Percentiles rank a stretch among this genome's conserved stretches.
These are phyloP conservation scores for Raddia distichophylla DNA, from an alignment of 176 grass and related monocot species.

Conservation along the genomic window DNA sequence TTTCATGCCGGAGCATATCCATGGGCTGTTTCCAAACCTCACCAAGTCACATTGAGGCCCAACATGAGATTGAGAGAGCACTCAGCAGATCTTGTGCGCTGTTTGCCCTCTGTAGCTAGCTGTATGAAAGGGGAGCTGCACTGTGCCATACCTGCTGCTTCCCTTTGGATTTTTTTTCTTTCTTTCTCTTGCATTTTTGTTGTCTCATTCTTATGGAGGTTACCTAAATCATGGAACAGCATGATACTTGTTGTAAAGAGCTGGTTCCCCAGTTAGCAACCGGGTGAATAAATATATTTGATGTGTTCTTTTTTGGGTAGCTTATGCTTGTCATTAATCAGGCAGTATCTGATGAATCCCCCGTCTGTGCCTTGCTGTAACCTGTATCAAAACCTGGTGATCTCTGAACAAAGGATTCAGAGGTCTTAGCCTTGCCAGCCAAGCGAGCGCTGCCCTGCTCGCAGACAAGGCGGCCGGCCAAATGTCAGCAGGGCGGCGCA, in stretches of 20 bases:
- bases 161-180: background rate
- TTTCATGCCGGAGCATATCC: conserved; percentile 88
- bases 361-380: background rate
- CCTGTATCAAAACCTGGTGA: background rate
- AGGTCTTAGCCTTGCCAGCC: background rate
- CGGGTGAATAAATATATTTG: background rate
- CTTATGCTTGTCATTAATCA: background rate
- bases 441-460: conserved; percentile 14
- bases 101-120: conserved; percentile 12
- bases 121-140: conserved; percentile 5
- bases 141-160: conserved; percentile 27
- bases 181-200: background rate
- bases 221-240: conserved; percentile 20
- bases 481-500: background rate
- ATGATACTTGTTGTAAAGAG: conserved; percentile 5
- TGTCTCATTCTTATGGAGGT: background rate
- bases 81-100: background rate
- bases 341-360: background rate
- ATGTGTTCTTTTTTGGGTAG: background rate
- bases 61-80: conserved; percentile 15
- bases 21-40: conserved; percentile 75
- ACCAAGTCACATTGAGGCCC: conserved; percentile 45
- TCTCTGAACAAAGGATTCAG: background rate
- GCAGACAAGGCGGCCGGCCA: conserved; percentile 21
- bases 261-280: background rate